phyloP scores from a whole-genome alignment of 2,329 filamentous ascomycete species.

The Fusarium brachygibbosum region DNA sequence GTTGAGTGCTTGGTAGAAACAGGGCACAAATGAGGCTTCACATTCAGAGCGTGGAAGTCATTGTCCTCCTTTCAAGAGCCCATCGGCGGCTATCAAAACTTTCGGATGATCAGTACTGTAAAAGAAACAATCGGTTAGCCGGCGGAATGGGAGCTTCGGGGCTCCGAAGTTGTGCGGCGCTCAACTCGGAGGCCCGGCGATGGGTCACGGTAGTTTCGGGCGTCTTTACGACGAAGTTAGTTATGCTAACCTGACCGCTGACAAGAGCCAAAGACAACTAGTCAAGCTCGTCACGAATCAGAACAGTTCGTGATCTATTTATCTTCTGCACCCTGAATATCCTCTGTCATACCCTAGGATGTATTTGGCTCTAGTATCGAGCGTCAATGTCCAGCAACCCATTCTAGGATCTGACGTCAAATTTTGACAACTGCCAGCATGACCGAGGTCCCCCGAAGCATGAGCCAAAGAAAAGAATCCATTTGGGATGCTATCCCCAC shows the following conservation, averaged over 20 bases:
- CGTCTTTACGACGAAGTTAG: neutral
- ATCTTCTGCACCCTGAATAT: neutral
- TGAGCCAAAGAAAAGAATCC: slow-evolving; percentile 20
- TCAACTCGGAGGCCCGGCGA: slow-evolving; percentile 42
- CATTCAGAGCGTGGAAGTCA: slow-evolving; percentile 23
- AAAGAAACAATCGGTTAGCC: slow-evolving; percentile 26
- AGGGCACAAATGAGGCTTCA: slow-evolving; percentile 12
- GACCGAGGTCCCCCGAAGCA: slow-evolving; percentile 46
- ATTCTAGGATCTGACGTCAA: slow-evolving; percentile 48
- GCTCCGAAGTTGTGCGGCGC: slow-evolving; percentile 40
- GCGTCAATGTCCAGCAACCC: slow-evolving; percentile 3
- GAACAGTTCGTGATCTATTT: neutral
- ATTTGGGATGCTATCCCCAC: slow-evolving; percentile 22
- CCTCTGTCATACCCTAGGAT: neutral
- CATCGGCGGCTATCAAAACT: slow-evolving; percentile 13
- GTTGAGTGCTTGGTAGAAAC: slow-evolving; percentile 8
- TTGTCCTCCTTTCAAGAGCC: slow-evolving; percentile 11
- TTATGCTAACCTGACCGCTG: neutral
- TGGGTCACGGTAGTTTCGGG: slow-evolving; percentile 41
- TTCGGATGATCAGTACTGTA: slow-evolving; percentile 7
- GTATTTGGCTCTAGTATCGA: slow-evolving; percentile 2
- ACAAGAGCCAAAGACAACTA: no score
- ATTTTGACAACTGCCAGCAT: slow-evolving; percentile 30
- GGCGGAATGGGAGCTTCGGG: slow-evolving; percentile 47
- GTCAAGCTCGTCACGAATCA: neutral